phyloP scores from a whole-genome alignment of 352 stramenopile species.

The Sclerospora graminicola region DNA sequence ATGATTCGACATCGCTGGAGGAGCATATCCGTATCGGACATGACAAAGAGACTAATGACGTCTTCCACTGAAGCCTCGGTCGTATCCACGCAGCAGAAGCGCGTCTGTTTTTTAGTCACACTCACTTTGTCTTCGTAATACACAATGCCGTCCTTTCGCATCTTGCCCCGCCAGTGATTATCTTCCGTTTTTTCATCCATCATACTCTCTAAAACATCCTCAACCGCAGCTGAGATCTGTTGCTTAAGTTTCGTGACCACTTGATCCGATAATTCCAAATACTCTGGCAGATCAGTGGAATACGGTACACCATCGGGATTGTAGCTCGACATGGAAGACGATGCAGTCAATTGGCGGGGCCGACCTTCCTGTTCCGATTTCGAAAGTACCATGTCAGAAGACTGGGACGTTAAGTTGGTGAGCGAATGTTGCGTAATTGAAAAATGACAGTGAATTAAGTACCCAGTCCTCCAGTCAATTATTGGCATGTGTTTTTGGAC shows the following conservation, averaged over 20 bases:
- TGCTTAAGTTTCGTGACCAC: slow-evolving; percentile 15
- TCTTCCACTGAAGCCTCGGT: slow-evolving; percentile 25
- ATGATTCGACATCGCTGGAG: slow-evolving; percentile 27
- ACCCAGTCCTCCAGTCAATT: neutral
- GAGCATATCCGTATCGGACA: slow-evolving; percentile 28
- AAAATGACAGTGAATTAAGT: neutral
- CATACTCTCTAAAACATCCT: slow-evolving; percentile 33
- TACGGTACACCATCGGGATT: slow-evolving; percentile 1
- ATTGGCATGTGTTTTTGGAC: slow-evolving; percentile 1
- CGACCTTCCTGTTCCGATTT: neutral
- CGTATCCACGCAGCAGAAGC: slow-evolving; percentile 28
- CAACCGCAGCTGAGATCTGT: slow-evolving; percentile 22
- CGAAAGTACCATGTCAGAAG: no score
- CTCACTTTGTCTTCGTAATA: slow-evolving; percentile 31
- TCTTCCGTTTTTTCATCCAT: slow-evolving; percentile 22
- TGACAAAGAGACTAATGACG: slow-evolving; percentile 25
- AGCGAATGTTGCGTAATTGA: no score
- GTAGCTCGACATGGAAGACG: slow-evolving; percentile 14
- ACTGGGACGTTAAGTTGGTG: no score
- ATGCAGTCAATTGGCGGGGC: slow-evolving; percentile 5
- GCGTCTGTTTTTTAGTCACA: slow-evolving; percentile 21
- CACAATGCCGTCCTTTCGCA: slow-evolving; percentile 24
- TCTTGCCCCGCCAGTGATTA: slow-evolving; percentile 18
- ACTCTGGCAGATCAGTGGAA: slow-evolving; percentile 6
- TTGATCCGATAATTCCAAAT: slow-evolving; percentile 12